phyloP scores from a whole-genome alignment of 306 rosid species.

The Fragaria iinumae region DNA sequence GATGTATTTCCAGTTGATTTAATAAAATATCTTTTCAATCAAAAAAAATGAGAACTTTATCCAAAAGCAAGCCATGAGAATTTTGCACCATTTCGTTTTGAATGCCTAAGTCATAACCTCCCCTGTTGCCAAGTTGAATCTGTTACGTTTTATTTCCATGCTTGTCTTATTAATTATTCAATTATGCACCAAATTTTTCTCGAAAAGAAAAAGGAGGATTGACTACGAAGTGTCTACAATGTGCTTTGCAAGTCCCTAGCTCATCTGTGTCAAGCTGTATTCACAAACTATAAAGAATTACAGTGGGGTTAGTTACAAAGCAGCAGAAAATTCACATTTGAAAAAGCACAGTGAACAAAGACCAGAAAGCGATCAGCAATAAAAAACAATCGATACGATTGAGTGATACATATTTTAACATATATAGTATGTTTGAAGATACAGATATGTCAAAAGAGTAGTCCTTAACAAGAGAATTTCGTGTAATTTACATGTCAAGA shows the following conservation, averaged over 20 bases:
- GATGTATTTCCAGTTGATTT: too few relatives aligned
- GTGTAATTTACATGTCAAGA: constrained; percentile 4
- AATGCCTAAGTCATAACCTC: not conserved
- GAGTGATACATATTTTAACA: not conserved
- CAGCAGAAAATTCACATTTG: not conserved
- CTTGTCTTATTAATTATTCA: not conserved
- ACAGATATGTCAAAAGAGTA: constrained; percentile 2
- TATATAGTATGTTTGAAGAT: not conserved
- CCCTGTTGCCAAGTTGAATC: not conserved
- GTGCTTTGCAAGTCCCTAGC: not conserved
- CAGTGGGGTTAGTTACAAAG: constrained; percentile 2
- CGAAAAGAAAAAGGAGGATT: not conserved
- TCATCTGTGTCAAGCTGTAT: not conserved
- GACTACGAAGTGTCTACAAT: not conserved
- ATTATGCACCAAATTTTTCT: not conserved
- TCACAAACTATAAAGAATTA: not conserved
- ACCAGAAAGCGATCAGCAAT: not conserved
- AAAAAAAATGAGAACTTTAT: not conserved
- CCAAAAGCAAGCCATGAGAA: not conserved
- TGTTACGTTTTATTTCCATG: not conserved
- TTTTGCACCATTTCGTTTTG: not conserved
- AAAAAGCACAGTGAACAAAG: not conserved
- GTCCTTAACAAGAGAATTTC: not conserved
- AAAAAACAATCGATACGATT: not conserved
- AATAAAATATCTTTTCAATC: too few relatives aligned